Evolutionary conservation across 352 stramenopile genomes (phyloP).

Genomic region (Nothophytophthora sp.): DNA sequence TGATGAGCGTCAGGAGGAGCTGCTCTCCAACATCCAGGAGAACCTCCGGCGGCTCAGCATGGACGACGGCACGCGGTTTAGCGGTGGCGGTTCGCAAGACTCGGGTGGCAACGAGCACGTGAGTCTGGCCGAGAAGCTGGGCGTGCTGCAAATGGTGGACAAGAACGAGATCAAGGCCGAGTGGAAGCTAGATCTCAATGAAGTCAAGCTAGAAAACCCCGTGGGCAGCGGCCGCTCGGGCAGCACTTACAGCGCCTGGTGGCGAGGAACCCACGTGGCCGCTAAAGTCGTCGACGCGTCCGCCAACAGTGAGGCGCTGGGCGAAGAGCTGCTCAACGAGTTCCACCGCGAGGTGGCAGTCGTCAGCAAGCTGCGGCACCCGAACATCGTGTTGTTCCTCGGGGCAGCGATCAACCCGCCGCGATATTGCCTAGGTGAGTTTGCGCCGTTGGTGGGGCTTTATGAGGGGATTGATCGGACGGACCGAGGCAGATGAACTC

Average conservation of each 20-base stretch:
- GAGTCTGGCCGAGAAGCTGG: conserved; percentile 69
- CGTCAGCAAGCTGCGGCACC: conserved; percentile 83
- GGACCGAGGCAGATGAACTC: background rate
- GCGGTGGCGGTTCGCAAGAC: conserved; percentile 14
- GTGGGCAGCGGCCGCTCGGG: conserved; percentile 76
- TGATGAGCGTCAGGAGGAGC: conserved; percentile 71
- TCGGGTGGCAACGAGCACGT: conserved; percentile 20
- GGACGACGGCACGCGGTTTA: conserved; percentile 36
- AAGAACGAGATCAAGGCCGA: conserved; percentile 87
- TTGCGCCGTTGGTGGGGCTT: background rate
- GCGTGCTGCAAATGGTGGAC: conserved; percentile 79
- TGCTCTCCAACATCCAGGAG: conserved; percentile 71
- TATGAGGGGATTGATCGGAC: background rate
- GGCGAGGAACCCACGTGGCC: conserved; percentile 78
- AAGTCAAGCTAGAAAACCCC: conserved; percentile 71
- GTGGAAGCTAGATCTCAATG: conserved; percentile 74
- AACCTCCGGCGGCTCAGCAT: conserved; percentile 70
- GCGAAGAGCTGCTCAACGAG: conserved; percentile 82
- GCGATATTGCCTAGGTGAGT: conserved; percentile 80
- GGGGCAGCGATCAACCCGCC: conserved; percentile 75
- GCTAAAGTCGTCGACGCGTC: conserved; percentile 82
- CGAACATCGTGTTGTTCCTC: conserved; percentile 88
- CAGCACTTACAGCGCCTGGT: conserved; percentile 80
- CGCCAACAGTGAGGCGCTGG: conserved; percentile 59
- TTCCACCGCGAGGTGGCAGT: conserved; percentile 86